phyloP scores from a whole-genome alignment of 2,329 filamentous ascomycete species.

The Pseudopyrenochaeta lycopersici region DNA sequence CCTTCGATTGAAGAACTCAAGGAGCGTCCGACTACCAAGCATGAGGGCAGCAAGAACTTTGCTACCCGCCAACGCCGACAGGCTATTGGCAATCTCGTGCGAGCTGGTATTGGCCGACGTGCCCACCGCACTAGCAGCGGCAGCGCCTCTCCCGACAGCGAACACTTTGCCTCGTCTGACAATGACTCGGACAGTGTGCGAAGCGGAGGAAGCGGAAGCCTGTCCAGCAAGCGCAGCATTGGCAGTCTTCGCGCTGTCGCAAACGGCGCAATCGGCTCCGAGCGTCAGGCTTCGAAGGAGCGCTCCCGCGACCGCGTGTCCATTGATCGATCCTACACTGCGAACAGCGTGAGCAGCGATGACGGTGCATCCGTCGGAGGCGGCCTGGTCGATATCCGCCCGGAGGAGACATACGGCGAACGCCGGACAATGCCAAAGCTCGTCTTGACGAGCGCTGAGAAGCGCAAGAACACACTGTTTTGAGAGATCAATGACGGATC shows the following conservation, averaged over 20 bases:
- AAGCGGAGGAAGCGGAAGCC: slow-evolving; percentile 78
- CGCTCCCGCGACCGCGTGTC: slow-evolving; percentile 44
- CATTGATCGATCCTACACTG: slow-evolving; percentile 58
- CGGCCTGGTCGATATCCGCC: slow-evolving; percentile 61
- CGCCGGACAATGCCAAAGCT: slow-evolving; percentile 87
- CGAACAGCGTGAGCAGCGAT: slow-evolving; percentile 73
- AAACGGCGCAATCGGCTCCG: slow-evolving; percentile 87
- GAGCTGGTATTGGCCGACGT: slow-evolving; percentile 86
- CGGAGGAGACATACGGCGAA: slow-evolving; percentile 64
- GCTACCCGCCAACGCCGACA: slow-evolving; percentile 89
- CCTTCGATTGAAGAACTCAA: slow-evolving; percentile 91
- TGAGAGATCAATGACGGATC: slow-evolving; percentile 47
- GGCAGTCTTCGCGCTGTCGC: slow-evolving; percentile 80
- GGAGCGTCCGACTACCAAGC: slow-evolving; percentile 87
- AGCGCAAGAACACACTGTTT: slow-evolving; percentile 78
- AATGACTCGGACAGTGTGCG: slow-evolving; percentile 61
- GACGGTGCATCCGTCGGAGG: slow-evolving; percentile 65
- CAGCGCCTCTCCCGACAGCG: slow-evolving; percentile 89
- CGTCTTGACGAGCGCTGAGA: slow-evolving; percentile 87
- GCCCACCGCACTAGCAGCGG: slow-evolving; percentile 73
- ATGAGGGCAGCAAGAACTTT: slow-evolving; percentile 98
- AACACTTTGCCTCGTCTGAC: slow-evolving; percentile 78
- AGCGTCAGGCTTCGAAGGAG: slow-evolving; percentile 70
- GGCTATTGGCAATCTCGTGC: slow-evolving; percentile 89
- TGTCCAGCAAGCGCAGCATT: slow-evolving; percentile 77